Evolutionary conservation across 345 rosid species (phyloP).

Genomic region (Euphorbia lathyris): DNA sequence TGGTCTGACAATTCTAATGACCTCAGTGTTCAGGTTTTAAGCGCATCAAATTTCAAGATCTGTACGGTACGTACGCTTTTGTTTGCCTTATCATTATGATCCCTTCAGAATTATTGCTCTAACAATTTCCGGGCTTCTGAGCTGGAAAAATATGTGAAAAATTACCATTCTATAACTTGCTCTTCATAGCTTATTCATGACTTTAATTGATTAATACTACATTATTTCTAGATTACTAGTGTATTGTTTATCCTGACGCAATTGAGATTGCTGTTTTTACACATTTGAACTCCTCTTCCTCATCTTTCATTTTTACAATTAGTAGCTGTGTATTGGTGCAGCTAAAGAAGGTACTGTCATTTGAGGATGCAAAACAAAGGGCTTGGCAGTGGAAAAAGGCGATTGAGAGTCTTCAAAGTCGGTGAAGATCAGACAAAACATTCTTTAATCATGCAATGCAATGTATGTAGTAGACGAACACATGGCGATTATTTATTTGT

Average conservation of each 20-base stretch:
- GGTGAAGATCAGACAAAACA: constrained; percentile 35
- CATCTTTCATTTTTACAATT: constrained; percentile 5
- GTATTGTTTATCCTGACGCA: no score
- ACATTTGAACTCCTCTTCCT: no score
- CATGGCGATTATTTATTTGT: constrained; percentile 23
- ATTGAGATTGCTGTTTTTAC: no score
- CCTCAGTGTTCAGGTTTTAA: constrained; percentile 72
- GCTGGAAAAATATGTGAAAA: neutral
- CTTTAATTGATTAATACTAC: neutral
- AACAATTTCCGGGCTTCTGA: neutral
- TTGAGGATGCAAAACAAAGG: constrained; percentile 89
- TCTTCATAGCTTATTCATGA: neutral
- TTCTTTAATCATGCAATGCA: constrained; percentile 26
- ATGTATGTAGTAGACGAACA: constrained; percentile 18
- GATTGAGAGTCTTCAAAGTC: constrained; percentile 85
- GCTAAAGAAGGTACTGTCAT: constrained; percentile 94
- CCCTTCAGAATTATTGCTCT: neutral
- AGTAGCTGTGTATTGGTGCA: constrained; percentile 28
- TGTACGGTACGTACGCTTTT: constrained; percentile 57
- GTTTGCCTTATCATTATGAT: neutral
- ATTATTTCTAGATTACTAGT: no score
- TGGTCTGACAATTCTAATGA: constrained; percentile 93
- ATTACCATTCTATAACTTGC: neutral
- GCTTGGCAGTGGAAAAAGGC: constrained; percentile 95
- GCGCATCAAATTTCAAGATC: constrained; percentile 86